A percentile compares a stretch with the other conserved stretches of the same genome.
Conservation (phyloP, 768 basidiomycete genomes). For the Candolleomyces eurysporus region DNA sequence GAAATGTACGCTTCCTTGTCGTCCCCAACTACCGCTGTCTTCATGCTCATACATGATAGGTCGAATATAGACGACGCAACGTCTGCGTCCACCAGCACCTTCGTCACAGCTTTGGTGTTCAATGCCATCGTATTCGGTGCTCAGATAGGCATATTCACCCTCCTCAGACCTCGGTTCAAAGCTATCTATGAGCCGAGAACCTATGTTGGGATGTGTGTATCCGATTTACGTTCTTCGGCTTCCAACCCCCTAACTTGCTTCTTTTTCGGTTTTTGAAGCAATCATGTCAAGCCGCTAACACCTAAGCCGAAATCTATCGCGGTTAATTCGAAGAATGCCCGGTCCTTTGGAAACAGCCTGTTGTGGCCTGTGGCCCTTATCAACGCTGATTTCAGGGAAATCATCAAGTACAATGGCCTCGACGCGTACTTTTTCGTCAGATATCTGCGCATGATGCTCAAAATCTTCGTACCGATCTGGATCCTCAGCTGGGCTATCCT, state of each 20-base stretch:
- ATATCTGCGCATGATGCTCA: conserved; percentile 81
- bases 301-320: not conserved
- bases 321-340: not conserved
- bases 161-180: conserved; percentile 82
- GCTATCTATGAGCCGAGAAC: conserved; percentile 88
- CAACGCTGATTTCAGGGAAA: conserved; percentile 57
- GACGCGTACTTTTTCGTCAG: conserved; percentile 95
- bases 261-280: conserved; percentile 32
- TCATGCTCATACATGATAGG: conserved; percentile 21
- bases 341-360: conserved; percentile 21
- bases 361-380: conserved; percentile 69
- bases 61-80: conserved; percentile 39
- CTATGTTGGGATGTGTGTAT: conserved; percentile 48
- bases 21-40: too few relatives aligned
- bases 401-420: conserved; percentile 70
- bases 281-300: conserved; percentile 54
- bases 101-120: conserved; percentile 82
- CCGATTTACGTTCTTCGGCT: conserved; percentile 5
- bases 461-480: conserved; percentile 89
- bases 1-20: too few relatives aligned
- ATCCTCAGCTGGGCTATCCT: conserved; percentile 83
- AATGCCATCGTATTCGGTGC: conserved; percentile 71
- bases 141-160: conserved; percentile 76
- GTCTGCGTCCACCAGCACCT: conserved; percentile 72
- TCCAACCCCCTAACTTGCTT: not conserved